phyloP scores from a whole-genome alignment of 495 filamentous ascomycete species.

The Endocarpon pusillum region DNA sequence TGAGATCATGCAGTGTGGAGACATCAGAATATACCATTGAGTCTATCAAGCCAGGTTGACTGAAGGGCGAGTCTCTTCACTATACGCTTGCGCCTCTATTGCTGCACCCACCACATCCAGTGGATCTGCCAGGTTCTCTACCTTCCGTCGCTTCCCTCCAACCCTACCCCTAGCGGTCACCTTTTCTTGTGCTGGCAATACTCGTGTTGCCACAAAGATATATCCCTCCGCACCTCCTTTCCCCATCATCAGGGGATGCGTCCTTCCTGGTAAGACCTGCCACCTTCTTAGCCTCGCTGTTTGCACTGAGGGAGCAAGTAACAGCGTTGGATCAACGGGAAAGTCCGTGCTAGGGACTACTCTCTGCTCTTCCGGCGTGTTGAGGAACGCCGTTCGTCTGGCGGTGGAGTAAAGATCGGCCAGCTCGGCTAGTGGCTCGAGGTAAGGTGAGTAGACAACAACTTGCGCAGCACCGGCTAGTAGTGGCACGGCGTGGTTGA shows the following conservation, averaged over 20 bases:
- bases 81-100: slow-evolving; percentile 2
- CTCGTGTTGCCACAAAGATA: slow-evolving; percentile 67
- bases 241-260: slow-evolving; percentile 84
- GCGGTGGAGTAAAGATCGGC: slow-evolving; percentile 66
- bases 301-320: slow-evolving; percentile 68
- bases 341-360: slow-evolving; percentile 36
- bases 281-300: slow-evolving; percentile 55
- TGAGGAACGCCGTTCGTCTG: slow-evolving; percentile 55
- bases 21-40: too few species aligned
- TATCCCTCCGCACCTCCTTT: slow-evolving; percentile 81
- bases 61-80: background rate
- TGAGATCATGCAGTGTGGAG: too few species aligned
- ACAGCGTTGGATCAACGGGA: slow-evolving; percentile 61
- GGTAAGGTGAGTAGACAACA: slow-evolving; percentile 61
- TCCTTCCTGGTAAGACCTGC: slow-evolving; percentile 84
- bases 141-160: slow-evolving; percentile 31
- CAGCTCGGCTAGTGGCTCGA: slow-evolving; percentile 59
- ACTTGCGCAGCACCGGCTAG: slow-evolving; percentile 69
- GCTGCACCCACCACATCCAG: slow-evolving; percentile 4
- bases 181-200: slow-evolving; percentile 57
- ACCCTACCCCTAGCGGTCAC: slow-evolving; percentile 65
- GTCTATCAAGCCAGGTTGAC: too few species aligned
- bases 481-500: slow-evolving; percentile 57
- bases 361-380: slow-evolving; percentile 15
- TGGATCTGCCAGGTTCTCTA: slow-evolving; percentile 13